Conservation (phyloP, 768 basidiomycete species). For the Rickenella mellea region DNA sequence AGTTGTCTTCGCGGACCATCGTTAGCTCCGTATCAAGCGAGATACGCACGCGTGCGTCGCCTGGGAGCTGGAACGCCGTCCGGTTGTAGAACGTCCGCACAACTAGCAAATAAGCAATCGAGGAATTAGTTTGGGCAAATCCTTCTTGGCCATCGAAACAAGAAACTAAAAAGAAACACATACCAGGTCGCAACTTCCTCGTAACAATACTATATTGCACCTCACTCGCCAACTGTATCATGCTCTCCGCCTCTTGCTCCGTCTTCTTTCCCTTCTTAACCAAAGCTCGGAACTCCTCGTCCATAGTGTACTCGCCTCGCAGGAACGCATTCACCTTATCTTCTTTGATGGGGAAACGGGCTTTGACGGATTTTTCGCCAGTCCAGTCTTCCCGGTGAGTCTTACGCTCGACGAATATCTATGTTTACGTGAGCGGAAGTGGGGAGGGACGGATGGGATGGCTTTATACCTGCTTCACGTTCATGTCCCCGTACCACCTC, state of each 20-base stretch:
- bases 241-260: conserved; percentile 81
- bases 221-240: conserved; percentile 96
- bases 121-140: conserved; percentile 1
- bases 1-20: conserved; percentile 93
- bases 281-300: conserved; percentile 82
- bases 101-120: conserved; percentile 34
- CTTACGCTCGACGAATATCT: conserved; percentile 86
- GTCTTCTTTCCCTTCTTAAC: conserved; percentile 88
- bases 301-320: conserved; percentile 84
- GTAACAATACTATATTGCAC: conserved; percentile 87
- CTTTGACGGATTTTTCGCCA: conserved; percentile 97
- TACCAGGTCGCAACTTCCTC: conserved; percentile 75
- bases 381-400: conserved; percentile 99
- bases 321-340: conserved; percentile 88
- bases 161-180: conserved; percentile 20
- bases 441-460: neutral
- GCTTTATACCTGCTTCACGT: conserved; percentile 60
- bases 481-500: conserved; percentile 92
- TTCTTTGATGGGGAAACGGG: conserved; percentile 92
- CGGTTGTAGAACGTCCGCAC: conserved; percentile 98
- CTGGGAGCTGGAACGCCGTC: conserved; percentile 97
- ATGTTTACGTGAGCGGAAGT: neutral
- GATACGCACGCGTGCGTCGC: conserved; percentile 96
- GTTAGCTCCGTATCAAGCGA: conserved; percentile 96
- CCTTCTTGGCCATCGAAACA: no score